Conservation (phyloP, 2,329 filamentous ascomycete species). For the Lithohypha guttulata region DNA sequence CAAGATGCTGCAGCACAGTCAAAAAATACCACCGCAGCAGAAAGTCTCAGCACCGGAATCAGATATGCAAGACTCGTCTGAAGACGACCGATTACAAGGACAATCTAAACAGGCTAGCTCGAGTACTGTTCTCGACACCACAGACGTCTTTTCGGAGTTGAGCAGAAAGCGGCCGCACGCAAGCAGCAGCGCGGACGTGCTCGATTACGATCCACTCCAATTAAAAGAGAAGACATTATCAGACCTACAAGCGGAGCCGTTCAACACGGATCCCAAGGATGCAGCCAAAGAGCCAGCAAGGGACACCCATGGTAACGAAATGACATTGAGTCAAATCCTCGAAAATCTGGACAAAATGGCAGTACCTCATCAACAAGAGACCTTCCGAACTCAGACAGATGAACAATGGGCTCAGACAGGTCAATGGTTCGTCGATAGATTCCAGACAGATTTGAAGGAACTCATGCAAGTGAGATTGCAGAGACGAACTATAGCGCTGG, state of each 20-base stretch:
- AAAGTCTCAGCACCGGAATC: conserved; percentile 6
- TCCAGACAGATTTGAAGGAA: conserved; percentile 39
- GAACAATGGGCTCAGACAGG: conserved; percentile 52
- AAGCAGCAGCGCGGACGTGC: conserved; percentile 21
- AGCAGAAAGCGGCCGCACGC: conserved; percentile 14
- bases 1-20: not conserved
- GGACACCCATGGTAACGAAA: conserved; percentile 16
- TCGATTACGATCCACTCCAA: conserved; percentile 38
- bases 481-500: conserved; percentile 42
- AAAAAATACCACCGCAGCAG: not conserved
- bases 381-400: conserved; percentile 43
- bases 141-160: not conserved
- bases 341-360: conserved; percentile 29
- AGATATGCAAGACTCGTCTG: conserved; percentile 14
- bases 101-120: not conserved
- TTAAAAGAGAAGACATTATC: conserved; percentile 38
- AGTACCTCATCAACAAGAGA: conserved; percentile 33
- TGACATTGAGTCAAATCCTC: conserved; percentile 28
- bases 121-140: not conserved
- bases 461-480: conserved; percentile 44
- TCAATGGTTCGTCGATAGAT: conserved; percentile 48
- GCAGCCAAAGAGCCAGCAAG: conserved; percentile 18
- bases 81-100: conserved; percentile 13
- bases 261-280: conserved; percentile 34
- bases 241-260: conserved; percentile 40